Percentiles rank a stretch among this genome's conserved stretches.
Evolutionary conservation across 2,329 filamentous ascomycete genomes (phyloP).

Genomic region (Emmonsia crescens): DNA sequence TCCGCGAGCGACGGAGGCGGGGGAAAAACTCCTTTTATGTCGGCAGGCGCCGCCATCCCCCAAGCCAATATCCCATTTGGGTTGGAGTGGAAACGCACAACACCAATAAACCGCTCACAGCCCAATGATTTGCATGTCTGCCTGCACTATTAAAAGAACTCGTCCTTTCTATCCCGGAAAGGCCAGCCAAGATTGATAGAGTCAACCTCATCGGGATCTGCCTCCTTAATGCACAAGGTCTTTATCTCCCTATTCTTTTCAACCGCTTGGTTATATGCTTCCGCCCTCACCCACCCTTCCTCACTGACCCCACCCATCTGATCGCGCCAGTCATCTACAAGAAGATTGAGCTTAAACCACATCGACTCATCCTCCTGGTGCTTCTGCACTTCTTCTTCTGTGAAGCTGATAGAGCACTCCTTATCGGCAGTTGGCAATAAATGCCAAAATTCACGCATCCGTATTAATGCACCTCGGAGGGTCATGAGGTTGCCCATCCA

Average conservation of each 20-base stretch:
- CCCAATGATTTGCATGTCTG: no score
- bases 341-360: constrained; percentile 7
- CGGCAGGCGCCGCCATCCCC: no score
- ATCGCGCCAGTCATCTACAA: constrained; percentile 9
- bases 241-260: constrained; percentile 8
- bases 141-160: constrained; percentile 9
- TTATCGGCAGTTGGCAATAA: constrained; percentile 3
- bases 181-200: constrained; percentile 7
- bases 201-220: constrained; percentile 8
- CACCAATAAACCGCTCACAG: no score
- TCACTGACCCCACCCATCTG: constrained; percentile 9
- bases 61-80: no score
- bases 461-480: constrained; percentile 14
- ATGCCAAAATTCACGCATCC: constrained; percentile 10
- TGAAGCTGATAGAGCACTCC: constrained; percentile 8
- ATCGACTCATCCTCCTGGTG: constrained; percentile 7
- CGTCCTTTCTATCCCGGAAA: constrained; percentile 11
- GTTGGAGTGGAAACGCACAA: no score
- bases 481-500: constrained; percentile 17
- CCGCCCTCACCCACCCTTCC: constrained; percentile 9
- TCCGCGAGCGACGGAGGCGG: no score
- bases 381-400: constrained; percentile 6
- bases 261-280: constrained; percentile 5
- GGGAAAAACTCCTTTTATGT: no score
- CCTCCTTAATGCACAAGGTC: not conserved